Conservation (phyloP, 352 stramenopile genomes). For the Phytopythium oedochilum region DNA sequence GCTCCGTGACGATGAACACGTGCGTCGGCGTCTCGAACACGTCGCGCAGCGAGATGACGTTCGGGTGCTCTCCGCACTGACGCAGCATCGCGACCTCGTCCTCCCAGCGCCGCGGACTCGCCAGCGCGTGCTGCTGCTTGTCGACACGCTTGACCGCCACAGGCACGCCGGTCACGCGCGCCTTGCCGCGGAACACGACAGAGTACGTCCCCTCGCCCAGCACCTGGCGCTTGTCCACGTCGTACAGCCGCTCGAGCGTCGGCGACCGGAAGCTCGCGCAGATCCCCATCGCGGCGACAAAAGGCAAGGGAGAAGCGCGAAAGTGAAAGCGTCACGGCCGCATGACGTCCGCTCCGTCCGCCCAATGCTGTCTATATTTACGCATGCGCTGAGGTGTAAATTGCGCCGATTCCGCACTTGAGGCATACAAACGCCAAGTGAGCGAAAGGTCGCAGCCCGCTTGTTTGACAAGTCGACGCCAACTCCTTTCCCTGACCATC, state of each 20-base stretch:
- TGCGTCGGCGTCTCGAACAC: slow-evolving; percentile 43
- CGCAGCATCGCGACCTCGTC: slow-evolving; percentile 45
- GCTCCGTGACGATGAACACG: slow-evolving; percentile 59
- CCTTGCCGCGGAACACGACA: slow-evolving; percentile 37
- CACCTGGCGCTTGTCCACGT: slow-evolving; percentile 32
- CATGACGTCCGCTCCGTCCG: no score
- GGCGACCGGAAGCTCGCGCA: slow-evolving; percentile 32
- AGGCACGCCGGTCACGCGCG: slow-evolving; percentile 20
- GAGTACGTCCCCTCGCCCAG: slow-evolving; percentile 47
- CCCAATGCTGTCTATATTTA: no score
- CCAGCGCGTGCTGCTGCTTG: slow-evolving; percentile 17
- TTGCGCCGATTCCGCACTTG: no score
- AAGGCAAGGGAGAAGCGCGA: no score
- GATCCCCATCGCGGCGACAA: slow-evolving; percentile 24
- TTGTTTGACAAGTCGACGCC: not conserved
- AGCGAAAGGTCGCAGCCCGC: not conserved
- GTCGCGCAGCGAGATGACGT: slow-evolving; percentile 51
- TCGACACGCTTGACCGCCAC: slow-evolving; percentile 69
- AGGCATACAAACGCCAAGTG: not conserved
- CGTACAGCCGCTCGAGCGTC: slow-evolving; percentile 30
- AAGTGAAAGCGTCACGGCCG: not conserved
- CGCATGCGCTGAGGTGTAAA: no score
- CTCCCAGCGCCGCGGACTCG: slow-evolving; percentile 22
- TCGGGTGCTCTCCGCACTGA: slow-evolving; percentile 41
- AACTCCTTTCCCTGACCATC: not conserved